Base-by-base conservation (phyloP, 495 filamentous ascomycete species). In the Eremomyces bilateralis region DNA sequence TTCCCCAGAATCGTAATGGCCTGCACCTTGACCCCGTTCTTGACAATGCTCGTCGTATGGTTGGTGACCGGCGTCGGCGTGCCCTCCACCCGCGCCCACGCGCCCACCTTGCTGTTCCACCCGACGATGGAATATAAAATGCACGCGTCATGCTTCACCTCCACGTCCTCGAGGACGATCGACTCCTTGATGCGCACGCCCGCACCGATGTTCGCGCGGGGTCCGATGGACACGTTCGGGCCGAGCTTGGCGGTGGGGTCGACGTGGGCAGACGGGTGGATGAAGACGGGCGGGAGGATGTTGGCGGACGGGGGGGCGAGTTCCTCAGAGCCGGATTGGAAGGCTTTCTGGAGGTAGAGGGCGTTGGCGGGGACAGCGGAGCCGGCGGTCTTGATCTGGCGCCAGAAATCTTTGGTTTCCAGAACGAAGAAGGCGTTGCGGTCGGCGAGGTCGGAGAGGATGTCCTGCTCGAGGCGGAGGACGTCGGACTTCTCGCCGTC, bases 401-500 rank as follows among this genome's bases (percentile, higher is more conserved):
- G 84, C 88, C 88, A 99, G 60, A 99, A 99, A 50, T 93, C 88
- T 60, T 92, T 91, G 29, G 88, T 95, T 59, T 99, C 88, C 54
- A 92, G 76, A 15, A 95, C 90, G 56, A 80, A 99, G 65, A 99
- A 99, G 50, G 88, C 82, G 53, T 90, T 84, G 68, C 72, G 91
- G 59, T 99, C 88, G 22, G 88, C 85, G 45, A 99, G 71, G 46
- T 94, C 85, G 34, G 82, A 77, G 25, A 99, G 72, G 40, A 99
- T 93, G 50, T 99, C 88, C 54, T 99, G 88, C 61, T 99, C 88
- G 32, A 99, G 65, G 22, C 88, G 80, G 36, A 99, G 75, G 18
- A 92, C 80, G 42, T 92, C 80, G 59, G 76, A 71, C 49, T 70
- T 64, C 39, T 67, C 64, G 33, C 82, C 82, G 29, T 73, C 65